Evolutionary conservation across 805 yeast genomes (phyloP).

Genomic region (Monosporozyma yasuniensis): DNA sequence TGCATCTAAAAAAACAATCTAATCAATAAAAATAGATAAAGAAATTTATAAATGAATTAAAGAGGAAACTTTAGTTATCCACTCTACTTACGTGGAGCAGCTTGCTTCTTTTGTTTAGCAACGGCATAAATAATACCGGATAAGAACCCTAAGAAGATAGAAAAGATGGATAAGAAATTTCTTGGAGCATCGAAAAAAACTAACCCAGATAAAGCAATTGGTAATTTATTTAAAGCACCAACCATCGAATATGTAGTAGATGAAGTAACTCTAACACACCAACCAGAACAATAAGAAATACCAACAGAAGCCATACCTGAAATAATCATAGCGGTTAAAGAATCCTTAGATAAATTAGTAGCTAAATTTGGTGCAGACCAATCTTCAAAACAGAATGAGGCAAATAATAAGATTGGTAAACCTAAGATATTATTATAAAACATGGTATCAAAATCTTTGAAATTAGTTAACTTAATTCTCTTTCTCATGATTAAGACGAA

Average conservation of each 20-base stretch:
- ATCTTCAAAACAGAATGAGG: conserved; percentile 78
- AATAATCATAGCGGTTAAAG: conserved; percentile 73
- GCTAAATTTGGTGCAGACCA: conserved; percentile 80
- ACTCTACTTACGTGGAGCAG: conserved; percentile 5
- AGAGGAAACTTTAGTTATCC: neutral
- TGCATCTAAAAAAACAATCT: neutral
- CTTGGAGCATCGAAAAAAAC: conserved; percentile 91
- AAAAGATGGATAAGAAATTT: conserved; percentile 83
- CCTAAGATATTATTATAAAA: conserved; percentile 93
- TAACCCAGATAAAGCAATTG: conserved; percentile 92
- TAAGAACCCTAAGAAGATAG: conserved; percentile 86
- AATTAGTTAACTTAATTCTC: conserved; percentile 93
- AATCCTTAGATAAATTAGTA: conserved; percentile 62
- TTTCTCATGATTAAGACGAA: conserved; percentile 94
- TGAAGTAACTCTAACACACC: conserved; percentile 99
- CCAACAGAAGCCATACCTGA: conserved; percentile 94
- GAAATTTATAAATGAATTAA: neutral
- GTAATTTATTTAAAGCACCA: conserved; percentile 96
- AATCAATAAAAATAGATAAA: neutral
- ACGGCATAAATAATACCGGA: conserved; percentile 95
- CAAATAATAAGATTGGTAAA: conserved; percentile 73
- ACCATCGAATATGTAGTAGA: conserved; percentile 99
- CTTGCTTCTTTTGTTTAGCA: conserved; percentile 82
- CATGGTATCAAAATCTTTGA: conserved; percentile 97
- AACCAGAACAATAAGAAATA: conserved; percentile 96